Evolutionary conservation across 345 rosid genomes (phyloP), one percentile per base, ranked within the genome.

Genomic region (Populus euphratica): DNA sequence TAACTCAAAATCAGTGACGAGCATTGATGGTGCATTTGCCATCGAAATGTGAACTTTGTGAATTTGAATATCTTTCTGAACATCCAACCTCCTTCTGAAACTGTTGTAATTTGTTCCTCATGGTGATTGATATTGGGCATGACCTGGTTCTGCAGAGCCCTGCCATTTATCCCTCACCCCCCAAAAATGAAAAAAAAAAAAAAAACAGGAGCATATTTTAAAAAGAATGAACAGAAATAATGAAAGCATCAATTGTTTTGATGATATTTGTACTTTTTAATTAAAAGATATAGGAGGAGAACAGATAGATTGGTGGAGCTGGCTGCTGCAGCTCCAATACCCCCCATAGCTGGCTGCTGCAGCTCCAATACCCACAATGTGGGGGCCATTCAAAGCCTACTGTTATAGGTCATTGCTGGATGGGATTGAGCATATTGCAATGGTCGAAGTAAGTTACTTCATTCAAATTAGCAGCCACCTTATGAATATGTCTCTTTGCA

Each of bases 371-470:
- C 84, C 84, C 6, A 81, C 84, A 16, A 81, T 77, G 79, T 78
- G 81, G 84, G 83, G 81, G 23, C 84, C 84, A 49, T 81, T 81
- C 78, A 74, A 77, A 81, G 77, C 80, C 74, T 73, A 73, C 64
- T 81, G 84, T 50, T 81, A 77, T 71, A 81, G 62, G 72, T 78
- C 81, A 17, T 41, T 78, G 50, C 72, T 81, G 44, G 81, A 81
- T 62, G 84, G 84, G 23, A 78, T 81, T 8, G 84, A 81, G 78
- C 84, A 81, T 70, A 74, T 81, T 50, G 84, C 84, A 54, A 81
- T 81, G 84, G 84, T 77, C 65, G 78, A 81, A 78, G 84, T 81
- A 74, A 73, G 84, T 33, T 68, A 33, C 13, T 41, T 38, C 69
- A n/a, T 35, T 36, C 14, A 8, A 63, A 63, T 63, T 77, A 56